These are phyloP conservation scores for Lasiodiplodia sp. DNA, from an alignment of 2,329 filamentous ascomycete genomes.

Conservation along the genomic window DNA sequence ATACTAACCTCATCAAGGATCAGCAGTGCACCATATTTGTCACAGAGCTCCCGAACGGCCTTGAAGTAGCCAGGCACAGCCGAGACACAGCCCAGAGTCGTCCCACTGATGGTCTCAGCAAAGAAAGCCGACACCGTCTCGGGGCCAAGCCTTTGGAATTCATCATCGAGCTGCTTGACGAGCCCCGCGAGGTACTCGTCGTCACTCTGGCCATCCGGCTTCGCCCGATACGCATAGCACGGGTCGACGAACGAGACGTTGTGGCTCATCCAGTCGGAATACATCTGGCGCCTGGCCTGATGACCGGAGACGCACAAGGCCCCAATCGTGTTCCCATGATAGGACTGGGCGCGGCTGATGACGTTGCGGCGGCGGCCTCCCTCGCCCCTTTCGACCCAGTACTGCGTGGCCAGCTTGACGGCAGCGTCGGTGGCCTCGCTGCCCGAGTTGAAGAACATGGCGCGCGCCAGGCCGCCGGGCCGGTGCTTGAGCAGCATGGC, in stretches of 20 bases:
- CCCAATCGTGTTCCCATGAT: conserved; percentile 61
- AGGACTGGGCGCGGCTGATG: conserved; percentile 55
- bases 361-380: conserved; percentile 46
- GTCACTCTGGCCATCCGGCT: conserved; percentile 46
- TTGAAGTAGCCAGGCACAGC: conserved; percentile 62
- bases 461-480: conserved; percentile 28
- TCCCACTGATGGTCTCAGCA: conserved; percentile 59
- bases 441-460: conserved; percentile 31
- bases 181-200: conserved; percentile 52
- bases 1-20: conserved; percentile 53
- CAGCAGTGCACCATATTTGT: conserved; percentile 62
- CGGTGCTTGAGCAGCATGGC: conserved; percentile 19
- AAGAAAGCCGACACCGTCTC: conserved; percentile 58
- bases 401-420: conserved; percentile 59
- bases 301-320: conserved; percentile 52
- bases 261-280: conserved; percentile 40
- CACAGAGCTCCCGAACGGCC: conserved; percentile 62
- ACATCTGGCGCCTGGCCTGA: conserved; percentile 43
- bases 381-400: conserved; percentile 49
- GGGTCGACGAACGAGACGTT: conserved; percentile 41
- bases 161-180: conserved; percentile 47
- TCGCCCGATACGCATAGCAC: conserved; percentile 48
- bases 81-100: conserved; percentile 60
- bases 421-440: conserved; percentile 56
- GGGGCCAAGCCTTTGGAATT: conserved; percentile 50